These are phyloP conservation scores for Penicillium sp. DNA, from an alignment of 2,329 filamentous ascomycete species.

Conservation along the genomic window DNA sequence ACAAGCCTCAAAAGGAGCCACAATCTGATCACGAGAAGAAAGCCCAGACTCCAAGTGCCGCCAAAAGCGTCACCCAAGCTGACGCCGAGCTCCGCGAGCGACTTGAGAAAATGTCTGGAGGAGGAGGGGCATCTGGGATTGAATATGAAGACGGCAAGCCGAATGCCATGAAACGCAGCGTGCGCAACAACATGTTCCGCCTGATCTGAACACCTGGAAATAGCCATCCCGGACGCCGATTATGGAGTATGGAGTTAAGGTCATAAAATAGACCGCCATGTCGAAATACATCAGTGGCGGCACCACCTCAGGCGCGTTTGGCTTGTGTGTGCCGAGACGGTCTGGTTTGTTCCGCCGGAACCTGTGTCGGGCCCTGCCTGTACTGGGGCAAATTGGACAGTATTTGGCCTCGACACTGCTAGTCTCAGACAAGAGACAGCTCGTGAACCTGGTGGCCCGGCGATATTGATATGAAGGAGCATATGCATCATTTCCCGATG, in stretches of 20 bases:
- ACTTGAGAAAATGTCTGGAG: slow-evolving; percentile 62
- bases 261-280: neutral
- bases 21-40: slow-evolving; percentile 6
- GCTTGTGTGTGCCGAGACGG: neutral
- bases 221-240: neutral
- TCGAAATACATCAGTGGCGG: neutral
- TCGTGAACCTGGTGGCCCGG: neutral
- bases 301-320: neutral
- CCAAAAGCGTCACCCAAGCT: slow-evolving; percentile 57
- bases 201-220: slow-evolving; percentile 46
- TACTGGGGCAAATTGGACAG: neutral
- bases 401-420: neutral
- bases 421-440: neutral
- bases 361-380: neutral
- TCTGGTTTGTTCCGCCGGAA: neutral
- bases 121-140: slow-evolving; percentile 64
- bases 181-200: slow-evolving; percentile 72
- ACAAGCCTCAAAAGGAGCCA: neutral
- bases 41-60: slow-evolving; percentile 16
- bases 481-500: slow-evolving; percentile 1
- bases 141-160: slow-evolving; percentile 72
- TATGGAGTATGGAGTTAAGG: neutral
- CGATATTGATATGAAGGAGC: neutral
- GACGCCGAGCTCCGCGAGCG: slow-evolving; percentile 63
- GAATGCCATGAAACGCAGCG: slow-evolving; percentile 65